Evolutionary conservation across 1,284 basidiomycete species (phyloP), one percentile per base, ranked within the genome.

Genomic region (Rhodotorula sp.): DNA sequence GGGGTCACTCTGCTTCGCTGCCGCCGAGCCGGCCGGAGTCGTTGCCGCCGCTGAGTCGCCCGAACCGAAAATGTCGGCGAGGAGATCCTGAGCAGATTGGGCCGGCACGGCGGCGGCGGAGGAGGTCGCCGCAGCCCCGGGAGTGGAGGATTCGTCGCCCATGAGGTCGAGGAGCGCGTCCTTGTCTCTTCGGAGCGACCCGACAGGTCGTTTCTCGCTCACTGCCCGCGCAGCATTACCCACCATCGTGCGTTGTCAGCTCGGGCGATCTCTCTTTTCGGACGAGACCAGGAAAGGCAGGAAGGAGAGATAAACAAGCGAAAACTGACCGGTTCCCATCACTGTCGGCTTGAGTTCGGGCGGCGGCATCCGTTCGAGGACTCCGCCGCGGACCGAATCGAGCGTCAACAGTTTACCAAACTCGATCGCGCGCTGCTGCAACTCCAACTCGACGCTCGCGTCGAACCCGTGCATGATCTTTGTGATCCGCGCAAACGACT

Each of bases 291-390:
- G 42, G 15, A 15, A 22, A 62, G 18, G 56, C 42, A 49, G 46
- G 30, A 60, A 45, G n/a, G 17, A 87, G 20, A 24, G 15, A 15
- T 1, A 5, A 6, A 22, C 4, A 78, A 75, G 44, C 53, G 29
- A 53, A 42, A 91, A 91, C 67, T 37, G 15, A 29, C 53, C 62
- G 90, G 90, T 86, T 62, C 92, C 94, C 85, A 95, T 90, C 6
- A 97, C 91, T 6, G 94, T 95, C 30, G 91, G 89, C 81, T 93
- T 95, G 77, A 99, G 83, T 81, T 99, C 95, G 4, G 96, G 96
- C 8, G 93, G 91, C 12, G 96, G 96, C 96, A 99, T 99, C 67
- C 93, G 87, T 83, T 99, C 96, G 69, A 99, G 82, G 1, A 99
- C 94, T 58, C 94, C 96, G n/a, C 87, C 86, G 67, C 89, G 86